A percentile compares a stretch with the other conserved stretches of the same genome.
These are phyloP conservation scores for Urochloa ruziziensis DNA, from an alignment of 176 grass and related monocot genomes.

Conservation along the genomic window DNA sequence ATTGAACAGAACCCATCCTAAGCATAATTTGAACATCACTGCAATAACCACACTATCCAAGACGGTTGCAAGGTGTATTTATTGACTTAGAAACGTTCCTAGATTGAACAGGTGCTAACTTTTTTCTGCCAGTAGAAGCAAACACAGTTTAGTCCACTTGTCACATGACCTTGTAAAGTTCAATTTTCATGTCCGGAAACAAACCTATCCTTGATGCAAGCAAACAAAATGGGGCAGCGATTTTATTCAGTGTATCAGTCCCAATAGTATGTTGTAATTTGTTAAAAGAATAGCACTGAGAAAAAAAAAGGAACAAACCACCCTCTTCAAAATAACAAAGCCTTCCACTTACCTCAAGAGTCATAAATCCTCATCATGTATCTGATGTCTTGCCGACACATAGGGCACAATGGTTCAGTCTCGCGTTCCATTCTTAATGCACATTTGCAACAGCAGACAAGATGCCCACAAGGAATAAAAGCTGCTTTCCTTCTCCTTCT, in stretches of 20 bases:
- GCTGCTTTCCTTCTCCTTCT: slow-evolving; percentile 64
- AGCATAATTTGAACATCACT: not conserved
- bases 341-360: slow-evolving; percentile 58
- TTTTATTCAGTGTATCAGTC: slow-evolving; percentile 3
- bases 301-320: not conserved
- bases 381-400: slow-evolving; percentile 72
- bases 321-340: not conserved
- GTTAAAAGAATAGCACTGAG: not conserved
- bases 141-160: slow-evolving; percentile 7
- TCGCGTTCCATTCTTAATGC: slow-evolving; percentile 53
- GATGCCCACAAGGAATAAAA: slow-evolving; percentile 96
- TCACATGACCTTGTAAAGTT: not conserved
- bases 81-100: not conserved
- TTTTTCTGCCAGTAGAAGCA: not conserved
- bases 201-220: not conserved
- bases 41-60: not conserved
- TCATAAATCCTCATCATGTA: slow-evolving; percentile 78
- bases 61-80: not conserved
- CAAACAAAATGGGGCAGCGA: not conserved
- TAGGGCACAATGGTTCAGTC: slow-evolving; percentile 59
- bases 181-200: not conserved
- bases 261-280: not conserved
- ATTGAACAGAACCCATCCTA: not conserved
- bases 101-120: not conserved
- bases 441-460: slow-evolving; percentile 81